Evolutionary conservation across 129 eudicot species (phyloP).

Genomic region (Rutidosis leptorrhynchoides): DNA sequence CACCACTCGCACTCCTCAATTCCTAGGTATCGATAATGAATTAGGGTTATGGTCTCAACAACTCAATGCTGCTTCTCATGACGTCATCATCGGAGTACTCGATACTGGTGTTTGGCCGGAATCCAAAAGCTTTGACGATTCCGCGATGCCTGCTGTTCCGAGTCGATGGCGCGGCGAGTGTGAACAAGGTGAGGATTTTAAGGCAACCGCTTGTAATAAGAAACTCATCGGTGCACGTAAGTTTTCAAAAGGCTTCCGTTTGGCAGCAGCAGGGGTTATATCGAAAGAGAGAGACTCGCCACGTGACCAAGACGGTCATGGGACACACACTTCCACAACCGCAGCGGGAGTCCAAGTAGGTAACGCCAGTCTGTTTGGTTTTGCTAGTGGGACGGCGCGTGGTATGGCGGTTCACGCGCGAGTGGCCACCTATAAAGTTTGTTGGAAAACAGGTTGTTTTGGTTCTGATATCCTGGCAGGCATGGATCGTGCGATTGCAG

Average conservation of each 20-base stretch:
- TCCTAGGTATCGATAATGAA: constrained; percentile 53
- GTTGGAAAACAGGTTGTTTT: constrained; percentile 73
- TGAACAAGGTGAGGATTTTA: constrained; percentile 49
- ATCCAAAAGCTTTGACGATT: constrained; percentile 52
- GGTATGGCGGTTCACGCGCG: constrained; percentile 84
- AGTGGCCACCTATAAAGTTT: constrained; percentile 67
- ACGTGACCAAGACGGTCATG: constrained; percentile 84
- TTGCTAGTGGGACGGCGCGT: constrained; percentile 79
- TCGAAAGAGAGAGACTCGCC: constrained; percentile 49
- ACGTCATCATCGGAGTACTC: constrained; percentile 70
- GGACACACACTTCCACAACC: constrained; percentile 83
- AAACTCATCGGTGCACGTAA: constrained; percentile 75
- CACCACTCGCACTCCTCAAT: constrained; percentile 85
- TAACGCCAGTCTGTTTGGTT: constrained; percentile 73
- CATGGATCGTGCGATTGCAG: constrained; percentile 67
- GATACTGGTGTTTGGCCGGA: constrained; percentile 93
- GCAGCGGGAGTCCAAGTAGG: constrained; percentile 62
- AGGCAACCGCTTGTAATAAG: constrained; percentile 45
- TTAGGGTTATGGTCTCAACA: constrained; percentile 49
- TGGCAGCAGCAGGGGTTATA: constrained; percentile 45
- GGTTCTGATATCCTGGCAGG: constrained; percentile 82
- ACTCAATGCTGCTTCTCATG: constrained; percentile 40
- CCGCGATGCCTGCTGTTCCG: constrained; percentile 52
- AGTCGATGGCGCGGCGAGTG: constrained; percentile 59
- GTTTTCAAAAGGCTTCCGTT: constrained; percentile 56